Conservation (phyloP, 306 rosid species). For the Fagus sylvatica region DNA sequence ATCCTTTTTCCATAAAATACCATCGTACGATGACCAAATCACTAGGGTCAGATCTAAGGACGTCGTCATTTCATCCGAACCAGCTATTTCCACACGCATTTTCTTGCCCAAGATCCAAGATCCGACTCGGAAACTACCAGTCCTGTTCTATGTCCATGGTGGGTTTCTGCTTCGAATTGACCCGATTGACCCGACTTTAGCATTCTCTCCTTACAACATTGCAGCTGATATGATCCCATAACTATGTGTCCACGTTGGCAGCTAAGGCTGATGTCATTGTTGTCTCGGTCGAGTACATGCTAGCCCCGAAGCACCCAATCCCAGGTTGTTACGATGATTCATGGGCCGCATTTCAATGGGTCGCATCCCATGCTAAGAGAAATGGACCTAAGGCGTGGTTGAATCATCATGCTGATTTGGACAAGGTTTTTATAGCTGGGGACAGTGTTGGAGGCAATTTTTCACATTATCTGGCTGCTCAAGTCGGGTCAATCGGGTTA, state of each 20-base stretch:
- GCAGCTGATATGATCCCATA: too few species aligned
- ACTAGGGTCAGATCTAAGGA: constrained; percentile 34
- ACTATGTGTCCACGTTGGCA: constrained; percentile 22
- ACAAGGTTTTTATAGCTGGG: constrained; percentile 23
- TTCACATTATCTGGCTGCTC: constrained; percentile 20
- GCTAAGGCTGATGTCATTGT: constrained; percentile 16
- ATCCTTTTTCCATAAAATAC: too few species aligned
- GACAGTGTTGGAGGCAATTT: constrained; percentile 41
- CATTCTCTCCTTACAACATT: constrained; percentile 20
- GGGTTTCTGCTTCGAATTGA: constrained; percentile 39
- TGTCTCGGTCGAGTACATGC: constrained; percentile 29
- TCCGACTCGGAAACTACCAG: constrained; percentile 20
- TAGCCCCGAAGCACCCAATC: constrained; percentile 33
- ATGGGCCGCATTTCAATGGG: constrained; percentile 33
- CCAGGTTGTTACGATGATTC: constrained; percentile 37
- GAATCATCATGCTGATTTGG: constrained; percentile 1
- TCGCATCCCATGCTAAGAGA: constrained; percentile 22
- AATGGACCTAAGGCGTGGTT: constrained; percentile 35
- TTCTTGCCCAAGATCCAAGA: constrained; percentile 26
- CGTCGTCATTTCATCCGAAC: constrained; percentile 28
- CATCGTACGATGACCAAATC: constrained; percentile 26
- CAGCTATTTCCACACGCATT: constrained; percentile 35
- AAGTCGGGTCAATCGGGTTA: not conserved
- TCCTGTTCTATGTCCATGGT: constrained; percentile 40
- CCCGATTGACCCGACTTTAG: too few species aligned